Percentiles rank a stretch among this genome's conserved stretches.
phyloP scores from a whole-genome alignment of 345 rosid genomes.

The Eucalyptus decipiens region DNA sequence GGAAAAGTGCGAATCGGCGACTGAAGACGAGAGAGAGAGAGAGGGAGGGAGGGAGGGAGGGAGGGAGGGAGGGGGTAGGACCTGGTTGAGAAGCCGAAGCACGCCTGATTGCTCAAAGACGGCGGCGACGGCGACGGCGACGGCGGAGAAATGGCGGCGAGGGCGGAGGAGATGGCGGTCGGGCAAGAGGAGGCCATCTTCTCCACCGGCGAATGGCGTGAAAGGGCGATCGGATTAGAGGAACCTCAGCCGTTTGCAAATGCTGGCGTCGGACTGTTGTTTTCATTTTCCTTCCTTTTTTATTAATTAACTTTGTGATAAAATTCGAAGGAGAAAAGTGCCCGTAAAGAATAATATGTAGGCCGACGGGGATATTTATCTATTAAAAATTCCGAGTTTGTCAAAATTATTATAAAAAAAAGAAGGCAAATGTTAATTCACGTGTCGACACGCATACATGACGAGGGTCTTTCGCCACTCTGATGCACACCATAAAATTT shows the following conservation, averaged over 20 bases:
- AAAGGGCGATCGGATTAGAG: rapidly evolving
- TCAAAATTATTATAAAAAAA: neutral
- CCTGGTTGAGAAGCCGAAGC: neutral
- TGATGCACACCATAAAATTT: neutral
- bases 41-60: rapidly evolving
- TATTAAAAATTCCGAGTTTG: neutral
- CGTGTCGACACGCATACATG: neutral
- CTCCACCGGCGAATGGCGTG: rapidly evolving
- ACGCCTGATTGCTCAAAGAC: neutral
- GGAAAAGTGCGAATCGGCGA: neutral
- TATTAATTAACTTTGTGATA: neutral
- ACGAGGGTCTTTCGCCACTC: neutral
- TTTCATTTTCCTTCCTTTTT: neutral
- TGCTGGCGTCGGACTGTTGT: neutral
- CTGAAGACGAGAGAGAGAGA: neutral
- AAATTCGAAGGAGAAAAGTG: neutral
- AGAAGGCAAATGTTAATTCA: neutral
- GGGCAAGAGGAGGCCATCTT: neutral
- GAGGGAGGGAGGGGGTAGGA: neutral
- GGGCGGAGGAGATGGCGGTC: neutral
- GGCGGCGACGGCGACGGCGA: neutral
- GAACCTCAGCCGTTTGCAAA: rapidly evolving
- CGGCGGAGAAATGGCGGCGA: neutral
- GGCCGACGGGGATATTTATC: neutral
- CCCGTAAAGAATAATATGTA: neutral